phyloP scores from a whole-genome alignment of 2,329 filamentous ascomycete species.

The Chrysoporthe deuterocubensis region DNA sequence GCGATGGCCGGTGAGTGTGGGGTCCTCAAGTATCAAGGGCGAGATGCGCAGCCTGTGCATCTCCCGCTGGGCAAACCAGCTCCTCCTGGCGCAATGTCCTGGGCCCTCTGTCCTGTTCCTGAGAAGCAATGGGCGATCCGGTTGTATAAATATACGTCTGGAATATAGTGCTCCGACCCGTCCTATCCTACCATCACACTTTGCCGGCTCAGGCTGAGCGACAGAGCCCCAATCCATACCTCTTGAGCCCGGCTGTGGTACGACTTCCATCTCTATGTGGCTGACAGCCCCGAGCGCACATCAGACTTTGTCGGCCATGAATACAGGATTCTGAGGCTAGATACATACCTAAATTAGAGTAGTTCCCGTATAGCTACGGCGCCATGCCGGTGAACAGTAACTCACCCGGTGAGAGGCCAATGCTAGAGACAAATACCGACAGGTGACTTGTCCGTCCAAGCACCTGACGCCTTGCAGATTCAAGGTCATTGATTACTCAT shows the following conservation, averaged over 20 bases:
- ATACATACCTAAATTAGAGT: not conserved
- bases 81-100: not conserved
- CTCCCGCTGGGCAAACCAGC: not conserved
- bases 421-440: not conserved
- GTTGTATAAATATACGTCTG: not conserved
- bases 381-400: not conserved
- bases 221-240: not conserved
- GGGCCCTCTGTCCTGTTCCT: not conserved
- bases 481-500: not conserved
- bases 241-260: not conserved
- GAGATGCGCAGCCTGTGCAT: not conserved
- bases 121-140: not conserved
- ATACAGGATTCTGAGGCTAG: not conserved
- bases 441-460: not conserved
- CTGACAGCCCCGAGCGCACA: not conserved
- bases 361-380: not conserved
- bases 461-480: not conserved
- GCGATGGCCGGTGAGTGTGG: not conserved
- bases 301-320: not conserved
- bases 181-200: not conserved
- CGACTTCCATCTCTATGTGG: not conserved
- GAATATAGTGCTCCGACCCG: not conserved
- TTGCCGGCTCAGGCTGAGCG: not conserved
- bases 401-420: not conserved
- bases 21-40: not conserved